Evolutionary conservation across 495 filamentous ascomycete species (phyloP).

Genomic region (Xylaria bambusicola): DNA sequence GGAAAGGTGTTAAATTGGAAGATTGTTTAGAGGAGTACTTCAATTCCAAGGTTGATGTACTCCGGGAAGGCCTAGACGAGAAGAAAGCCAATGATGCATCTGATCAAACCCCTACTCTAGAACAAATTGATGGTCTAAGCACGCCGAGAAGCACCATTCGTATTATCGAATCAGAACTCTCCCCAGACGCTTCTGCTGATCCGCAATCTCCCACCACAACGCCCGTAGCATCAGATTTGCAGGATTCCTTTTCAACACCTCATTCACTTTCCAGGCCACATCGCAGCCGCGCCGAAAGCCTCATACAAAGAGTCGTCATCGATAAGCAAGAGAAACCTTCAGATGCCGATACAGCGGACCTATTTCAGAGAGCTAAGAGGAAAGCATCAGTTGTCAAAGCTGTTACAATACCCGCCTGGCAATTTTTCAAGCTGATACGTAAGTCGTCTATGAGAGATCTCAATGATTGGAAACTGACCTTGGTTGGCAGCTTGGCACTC

Average conservation of each 20-base stretch:
- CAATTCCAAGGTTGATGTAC: conserved; percentile 91
- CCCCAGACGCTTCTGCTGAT: conserved; percentile 2
- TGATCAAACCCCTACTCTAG: conserved; percentile 1
- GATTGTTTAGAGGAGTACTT: conserved; percentile 93
- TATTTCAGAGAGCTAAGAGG: conserved; percentile 42
- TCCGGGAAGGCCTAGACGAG: conserved; percentile 63
- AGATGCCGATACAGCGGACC: conserved; percentile 39
- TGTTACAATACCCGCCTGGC: conserved; percentile 95
- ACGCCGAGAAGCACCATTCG: conserved; percentile 39
- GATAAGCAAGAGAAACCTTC: conserved; percentile 33
- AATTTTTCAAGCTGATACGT: conserved; percentile 92
- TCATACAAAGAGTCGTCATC: conserved; percentile 52
- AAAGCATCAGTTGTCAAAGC: conserved; percentile 67
- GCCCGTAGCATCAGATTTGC: conserved; percentile 34
- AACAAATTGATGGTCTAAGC: conserved; percentile 15
- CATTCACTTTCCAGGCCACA: conserved; percentile 28
- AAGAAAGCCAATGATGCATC: conserved; percentile 44
- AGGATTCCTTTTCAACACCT: conserved; percentile 22
- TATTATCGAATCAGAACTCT: conserved; percentile 36
- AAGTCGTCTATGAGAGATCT: conserved; percentile 32
- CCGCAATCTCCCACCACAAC: conserved; percentile 22
- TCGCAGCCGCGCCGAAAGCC: conserved; percentile 48
- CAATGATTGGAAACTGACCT: conserved; percentile 43
- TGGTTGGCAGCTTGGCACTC: conserved; percentile 73
- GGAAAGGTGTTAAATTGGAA: conserved; percentile 72